phyloP scores from a whole-genome alignment of 306 rosid genomes.

The Phaseolus lunatus region DNA sequence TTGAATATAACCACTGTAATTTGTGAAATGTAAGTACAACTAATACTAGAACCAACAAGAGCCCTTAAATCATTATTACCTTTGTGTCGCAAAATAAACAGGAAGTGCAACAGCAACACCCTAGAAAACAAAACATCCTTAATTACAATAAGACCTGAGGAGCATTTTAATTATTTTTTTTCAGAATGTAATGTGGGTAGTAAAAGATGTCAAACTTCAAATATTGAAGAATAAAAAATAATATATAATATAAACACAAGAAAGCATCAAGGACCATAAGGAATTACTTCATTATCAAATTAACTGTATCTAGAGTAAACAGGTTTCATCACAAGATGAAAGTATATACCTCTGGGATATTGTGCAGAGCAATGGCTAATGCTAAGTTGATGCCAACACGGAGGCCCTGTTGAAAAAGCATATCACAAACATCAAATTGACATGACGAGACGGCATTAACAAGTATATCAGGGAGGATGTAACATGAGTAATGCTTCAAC shows the following conservation, averaged over 20 bases:
- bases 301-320: constrained; percentile 21
- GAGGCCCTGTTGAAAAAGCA: constrained; percentile 72
- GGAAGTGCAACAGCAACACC: constrained; percentile 99
- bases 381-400: constrained; percentile 97
- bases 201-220: constrained; percentile 4
- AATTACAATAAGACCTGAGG: constrained; percentile 30
- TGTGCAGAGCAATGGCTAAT: constrained; percentile 97
- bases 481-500: constrained; percentile 35
- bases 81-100: constrained; percentile 91
- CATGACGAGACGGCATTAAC: constrained; percentile 32
- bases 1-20: constrained; percentile 23
- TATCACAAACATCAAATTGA: constrained; percentile 42
- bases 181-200: constrained; percentile 14
- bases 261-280: constrained; percentile 16
- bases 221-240: constrained; percentile 14
- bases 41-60: constrained; percentile 28
- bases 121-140: constrained; percentile 52
- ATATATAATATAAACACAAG: background rate
- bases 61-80: constrained; percentile 58
- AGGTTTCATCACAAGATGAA: constrained; percentile 8
- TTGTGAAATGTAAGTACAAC: constrained; percentile 23
- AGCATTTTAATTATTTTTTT: background rate
- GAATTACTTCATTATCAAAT: constrained; percentile 21
- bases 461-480: background rate
- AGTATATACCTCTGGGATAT: constrained; percentile 90